Percentiles rank a stretch among this genome's conserved stretches.
These are phyloP conservation scores for Calonectria hawksworthii DNA, from an alignment of 2,329 filamentous ascomycete species.

Conservation along the genomic window DNA sequence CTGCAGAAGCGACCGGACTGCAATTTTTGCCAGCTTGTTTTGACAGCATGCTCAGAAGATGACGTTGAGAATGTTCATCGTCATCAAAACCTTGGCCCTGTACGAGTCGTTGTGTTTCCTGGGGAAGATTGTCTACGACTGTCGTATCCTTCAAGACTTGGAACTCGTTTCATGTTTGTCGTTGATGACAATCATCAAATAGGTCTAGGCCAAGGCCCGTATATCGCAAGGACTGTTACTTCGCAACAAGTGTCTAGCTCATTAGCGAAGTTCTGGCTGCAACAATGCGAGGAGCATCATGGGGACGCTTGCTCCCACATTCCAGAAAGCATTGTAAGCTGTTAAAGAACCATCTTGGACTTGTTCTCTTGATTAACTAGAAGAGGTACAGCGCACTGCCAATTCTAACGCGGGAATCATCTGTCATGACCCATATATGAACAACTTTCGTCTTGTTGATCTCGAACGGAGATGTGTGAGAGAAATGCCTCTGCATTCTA, in stretches of 20 bases:
- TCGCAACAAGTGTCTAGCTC: not conserved
- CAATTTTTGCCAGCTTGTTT: not conserved
- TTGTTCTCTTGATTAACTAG: not conserved
- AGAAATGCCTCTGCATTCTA: conserved; percentile 1
- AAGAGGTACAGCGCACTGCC: not conserved
- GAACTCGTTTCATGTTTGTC: conserved; percentile 18
- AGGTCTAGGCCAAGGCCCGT: not conserved
- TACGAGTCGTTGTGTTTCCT: not conserved
- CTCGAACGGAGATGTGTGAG: conserved; percentile 7
- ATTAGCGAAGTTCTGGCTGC: conserved; percentile 13
- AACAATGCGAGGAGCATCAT: conserved; percentile 10
- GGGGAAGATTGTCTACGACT: conserved; percentile 12
- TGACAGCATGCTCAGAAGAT: not conserved
- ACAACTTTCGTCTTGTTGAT: conserved; percentile 25
- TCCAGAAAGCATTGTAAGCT: conserved; percentile 13
- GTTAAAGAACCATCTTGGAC: too few species aligned
- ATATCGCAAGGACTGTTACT: not conserved
- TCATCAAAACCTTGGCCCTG: not conserved
- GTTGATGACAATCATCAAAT: not conserved
- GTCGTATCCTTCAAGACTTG: not conserved
- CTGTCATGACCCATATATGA: not conserved
- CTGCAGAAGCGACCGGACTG: not conserved
- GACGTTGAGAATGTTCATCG: accelerated
- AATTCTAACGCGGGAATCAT: not conserved
- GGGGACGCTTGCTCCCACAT: conserved; percentile 18